Base-by-base conservation (phyloP, 225 moss, liverwort and hornwort genomes). In the Climacium dendroides region DNA sequence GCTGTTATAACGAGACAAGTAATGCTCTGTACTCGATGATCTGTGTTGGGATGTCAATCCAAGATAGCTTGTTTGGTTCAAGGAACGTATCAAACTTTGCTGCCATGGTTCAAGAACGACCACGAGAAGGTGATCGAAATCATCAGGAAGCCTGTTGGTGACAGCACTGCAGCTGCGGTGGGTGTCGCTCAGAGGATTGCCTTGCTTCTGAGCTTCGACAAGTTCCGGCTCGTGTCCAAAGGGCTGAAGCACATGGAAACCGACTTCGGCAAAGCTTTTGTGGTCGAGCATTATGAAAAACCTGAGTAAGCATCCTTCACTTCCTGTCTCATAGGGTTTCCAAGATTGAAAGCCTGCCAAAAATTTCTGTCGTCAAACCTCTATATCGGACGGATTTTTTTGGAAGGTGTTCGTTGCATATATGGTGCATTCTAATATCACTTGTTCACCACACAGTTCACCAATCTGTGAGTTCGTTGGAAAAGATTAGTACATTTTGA, bases 41-140 rank as follows among this genome's bases (percentile, higher is more conserved):
- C 55, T 85, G 75, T 69, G 47, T 78, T 86, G 86, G 78, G 43
- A 50, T 82, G 61, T 84, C 67, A 37, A 76, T 88, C 80, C 81
- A 91, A 95, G 95, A 90, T 96, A 90, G 96, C 96, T 83, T 96
- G 96, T 88, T 90, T 95, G 92, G 95, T 96, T 67, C 95, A 96
- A 84, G 95, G 95, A 71, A 87, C 96, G 75, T 96, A 96, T 87
- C 93, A 90, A 89, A 95, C 96, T 26, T 76, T 96, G 83, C 85
- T 96, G 76, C 96, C 96, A 85, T 96, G 96, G 95, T 95, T 96
- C 76, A 93, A 90, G 81, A 95, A 96, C 87, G 95, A 95, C 81
- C 92, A 92, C 26, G 95, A 95, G 89, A 93, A 94, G 93, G 96
- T 96, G 77, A 93, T 95, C 17, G 93, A 96, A 81, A 93, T 96